A percentile compares a stretch with the other conserved stretches of the same genome.
Conservation (phyloP, 2,329 filamentous ascomycete species). For the Chaetomiaceae sp. region DNA sequence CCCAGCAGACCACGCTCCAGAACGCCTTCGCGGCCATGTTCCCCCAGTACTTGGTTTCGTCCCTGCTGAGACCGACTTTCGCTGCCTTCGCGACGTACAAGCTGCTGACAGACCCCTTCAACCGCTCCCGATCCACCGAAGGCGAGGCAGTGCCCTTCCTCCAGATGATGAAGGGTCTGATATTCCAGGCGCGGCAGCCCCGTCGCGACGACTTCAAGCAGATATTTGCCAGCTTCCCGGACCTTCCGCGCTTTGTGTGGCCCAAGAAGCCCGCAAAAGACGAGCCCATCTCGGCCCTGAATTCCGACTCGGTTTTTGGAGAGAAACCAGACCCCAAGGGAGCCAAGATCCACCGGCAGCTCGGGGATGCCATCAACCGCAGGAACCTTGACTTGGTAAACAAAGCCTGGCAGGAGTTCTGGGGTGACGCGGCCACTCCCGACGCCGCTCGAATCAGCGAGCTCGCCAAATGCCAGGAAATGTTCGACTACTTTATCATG, state of each 20-base stretch:
- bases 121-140: constrained; percentile 17
- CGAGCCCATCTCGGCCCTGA: not conserved
- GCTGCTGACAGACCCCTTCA: constrained; percentile 34
- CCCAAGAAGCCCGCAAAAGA: not conserved
- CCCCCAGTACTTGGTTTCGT: constrained; percentile 29
- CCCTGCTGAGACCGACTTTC: constrained; percentile 29
- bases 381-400: constrained; percentile 26
- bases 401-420: constrained; percentile 30
- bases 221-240: constrained; percentile 23
- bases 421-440: constrained; percentile 24
- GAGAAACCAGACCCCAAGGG: not conserved
- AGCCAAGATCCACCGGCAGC: constrained; percentile 23
- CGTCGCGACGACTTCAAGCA: constrained; percentile 14
- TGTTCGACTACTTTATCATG: constrained; percentile 36
- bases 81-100: constrained; percentile 38
- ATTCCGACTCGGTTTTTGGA: not conserved
- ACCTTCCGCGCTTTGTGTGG: constrained; percentile 17
- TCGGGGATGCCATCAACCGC: constrained; percentile 28
- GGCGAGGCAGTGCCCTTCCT: constrained; percentile 28
- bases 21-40: constrained; percentile 35
- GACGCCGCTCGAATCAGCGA: constrained; percentile 16
- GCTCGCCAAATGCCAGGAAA: constrained; percentile 18
- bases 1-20: constrained; percentile 23
- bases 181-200: constrained; percentile 11
- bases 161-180: constrained; percentile 22